Conservation (phyloP, 768 basidiomycete species). For the Mycena albidolilacea region DNA sequence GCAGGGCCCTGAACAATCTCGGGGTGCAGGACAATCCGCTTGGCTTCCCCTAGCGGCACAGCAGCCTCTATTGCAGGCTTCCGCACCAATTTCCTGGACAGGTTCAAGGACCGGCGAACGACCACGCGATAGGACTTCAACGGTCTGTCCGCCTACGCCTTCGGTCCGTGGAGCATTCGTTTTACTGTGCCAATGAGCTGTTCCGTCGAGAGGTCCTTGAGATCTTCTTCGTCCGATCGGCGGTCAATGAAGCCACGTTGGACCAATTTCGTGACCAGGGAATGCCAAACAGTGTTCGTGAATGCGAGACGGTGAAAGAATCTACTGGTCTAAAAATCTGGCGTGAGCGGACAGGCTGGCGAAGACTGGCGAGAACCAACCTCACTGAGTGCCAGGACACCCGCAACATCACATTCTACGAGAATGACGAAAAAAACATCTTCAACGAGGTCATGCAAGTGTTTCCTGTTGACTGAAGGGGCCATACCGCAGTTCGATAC, state of each 20-base stretch:
- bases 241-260: slow-evolving; percentile 17
- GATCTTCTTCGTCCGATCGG: background rate
- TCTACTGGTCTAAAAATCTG: slow-evolving; percentile 14
- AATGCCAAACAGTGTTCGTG: slow-evolving; percentile 2
- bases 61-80: background rate
- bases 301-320: slow-evolving; percentile 2
- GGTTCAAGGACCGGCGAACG: background rate
- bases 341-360: too few species aligned
- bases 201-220: slow-evolving; percentile 6
- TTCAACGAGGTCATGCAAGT: slow-evolving; percentile 3
- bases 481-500: too few species aligned
- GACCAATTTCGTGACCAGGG: background rate
- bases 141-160: background rate
- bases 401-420: slow-evolving; percentile 11
- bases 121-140: background rate
- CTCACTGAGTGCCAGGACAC: slow-evolving; percentile 12
- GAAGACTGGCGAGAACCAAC: background rate
- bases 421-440: slow-evolving; percentile 26
- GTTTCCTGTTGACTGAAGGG: background rate
- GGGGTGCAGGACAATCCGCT: slow-evolving; percentile 3
- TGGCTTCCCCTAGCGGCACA: background rate
- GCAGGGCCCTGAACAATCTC: background rate
- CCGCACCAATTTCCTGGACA: background rate
- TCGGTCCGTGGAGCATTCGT: background rate
- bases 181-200: slow-evolving; percentile 16